Evolutionary conservation across 2,329 filamentous ascomycete species (phyloP), one percentile per base, ranked within the genome.

Genomic region (Colletotrichum plurivorum): DNA sequence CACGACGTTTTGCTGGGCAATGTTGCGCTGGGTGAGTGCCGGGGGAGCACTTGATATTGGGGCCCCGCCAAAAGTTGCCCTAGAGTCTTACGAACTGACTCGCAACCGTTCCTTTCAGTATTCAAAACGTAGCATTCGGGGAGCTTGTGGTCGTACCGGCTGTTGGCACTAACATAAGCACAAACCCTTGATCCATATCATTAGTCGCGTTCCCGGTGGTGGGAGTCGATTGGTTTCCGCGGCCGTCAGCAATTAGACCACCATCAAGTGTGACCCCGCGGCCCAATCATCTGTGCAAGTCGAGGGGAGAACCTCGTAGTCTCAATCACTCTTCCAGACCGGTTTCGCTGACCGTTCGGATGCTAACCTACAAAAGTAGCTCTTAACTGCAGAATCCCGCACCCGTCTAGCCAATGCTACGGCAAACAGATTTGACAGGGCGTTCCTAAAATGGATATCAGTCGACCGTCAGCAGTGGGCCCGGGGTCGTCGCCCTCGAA

Each of bases 201-300:
- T 51, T 60, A 60, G 31, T 51, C 39, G 48, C 57, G 48, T n/a
- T 51, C n/a, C n/a, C 0, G 43, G 15, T 16, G 45, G n/a, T n/a
- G 9, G 10, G 31, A 1, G 2, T 39, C 18, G n/a, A 59, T 59
- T 59, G 56, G 56, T 16, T 18, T 36, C 12, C 7, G 31, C 25
- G 25, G 13, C 41, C 13, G 16, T 7, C 20, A n/a, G 15, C 20
- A 20, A 59, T 49, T 48, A 43, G 56, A n/a, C 13, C 56, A 43
- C 48, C 56, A 49, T 45, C 45, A 43, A n/a, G 25, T 12, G 45
- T 49, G 48, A 59, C 56, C 56, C 43, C n/a, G 4, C 45, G 56
- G 22, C 39, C 56, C 56, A 59, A 59, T 49, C 45, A 49, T 36
- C 25, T 13, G 31, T 59, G 41, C 56, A 16, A 43, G 56, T 31